Evolutionary conservation across 352 stramenopile species (phyloP).

Genomic region (Blastocystis sp.): DNA sequence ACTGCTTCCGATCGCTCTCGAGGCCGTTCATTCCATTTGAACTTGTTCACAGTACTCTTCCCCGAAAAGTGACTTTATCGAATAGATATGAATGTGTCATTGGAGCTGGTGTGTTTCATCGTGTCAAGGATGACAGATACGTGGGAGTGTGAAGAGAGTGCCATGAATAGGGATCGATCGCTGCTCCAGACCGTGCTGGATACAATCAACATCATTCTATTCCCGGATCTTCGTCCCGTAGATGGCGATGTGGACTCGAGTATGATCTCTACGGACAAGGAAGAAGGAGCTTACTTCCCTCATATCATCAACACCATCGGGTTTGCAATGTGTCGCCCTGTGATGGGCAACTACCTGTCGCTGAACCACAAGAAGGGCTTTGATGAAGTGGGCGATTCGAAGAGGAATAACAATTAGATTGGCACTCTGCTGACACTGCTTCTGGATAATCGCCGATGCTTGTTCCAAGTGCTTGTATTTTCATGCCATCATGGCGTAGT

Average conservation of each 20-base stretch:
- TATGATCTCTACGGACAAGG: neutral
- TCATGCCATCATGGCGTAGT: neutral
- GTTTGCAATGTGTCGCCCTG: slow-evolving; percentile 45
- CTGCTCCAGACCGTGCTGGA: slow-evolving; percentile 16
- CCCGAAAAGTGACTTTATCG: neutral
- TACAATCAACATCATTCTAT: slow-evolving; percentile 22
- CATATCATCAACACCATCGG: slow-evolving; percentile 57
- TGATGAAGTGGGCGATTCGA: neutral
- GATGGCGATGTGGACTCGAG: neutral
- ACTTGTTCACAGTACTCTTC: slow-evolving; percentile 19
- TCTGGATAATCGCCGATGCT: slow-evolving; percentile 40
- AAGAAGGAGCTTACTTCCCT: slow-evolving; percentile 15
- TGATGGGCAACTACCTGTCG: slow-evolving; percentile 8
- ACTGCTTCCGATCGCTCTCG: slow-evolving; percentile 25
- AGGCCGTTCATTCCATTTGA: slow-evolving; percentile 62
- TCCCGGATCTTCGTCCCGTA: slow-evolving; percentile 32
- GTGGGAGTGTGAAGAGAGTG: neutral
- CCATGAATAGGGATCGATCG: neutral
- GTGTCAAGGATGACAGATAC: neutral
- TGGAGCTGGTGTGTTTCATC: slow-evolving; percentile 27
- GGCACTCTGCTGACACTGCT: slow-evolving; percentile 31
- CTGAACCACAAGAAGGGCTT: slow-evolving; percentile 31
- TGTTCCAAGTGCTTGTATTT: slow-evolving; percentile 2
- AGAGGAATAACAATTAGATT: neutral
- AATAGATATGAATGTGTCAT: neutral